These are phyloP conservation scores for Linum lewisii DNA, from an alignment of 345 rosid genomes.

Conservation along the genomic window DNA sequence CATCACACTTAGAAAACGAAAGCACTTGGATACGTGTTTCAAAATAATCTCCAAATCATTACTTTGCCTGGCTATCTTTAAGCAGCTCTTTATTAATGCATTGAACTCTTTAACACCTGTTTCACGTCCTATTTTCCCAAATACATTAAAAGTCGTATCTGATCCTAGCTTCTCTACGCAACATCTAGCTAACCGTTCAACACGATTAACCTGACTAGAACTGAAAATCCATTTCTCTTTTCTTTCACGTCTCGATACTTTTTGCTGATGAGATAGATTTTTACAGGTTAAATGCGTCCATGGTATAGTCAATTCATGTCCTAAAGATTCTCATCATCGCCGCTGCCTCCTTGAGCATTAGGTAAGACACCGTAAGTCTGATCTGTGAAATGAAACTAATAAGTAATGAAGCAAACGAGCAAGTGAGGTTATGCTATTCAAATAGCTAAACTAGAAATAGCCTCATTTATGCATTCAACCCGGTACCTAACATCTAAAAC, in stretches of 20 bases:
- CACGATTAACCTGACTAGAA: slow-evolving; percentile 22
- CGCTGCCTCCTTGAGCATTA: slow-evolving; percentile 1
- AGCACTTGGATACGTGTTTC: slow-evolving; percentile 33
- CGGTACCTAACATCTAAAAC: not conserved
- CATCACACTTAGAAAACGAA: slow-evolving; percentile 37
- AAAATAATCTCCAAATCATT: slow-evolving; percentile 36
- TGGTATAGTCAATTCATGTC: slow-evolving; percentile 27
- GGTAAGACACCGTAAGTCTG: not conserved
- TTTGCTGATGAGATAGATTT: slow-evolving; percentile 21
- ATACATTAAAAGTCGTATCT: slow-evolving; percentile 27
- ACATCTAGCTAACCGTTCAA: slow-evolving; percentile 22
- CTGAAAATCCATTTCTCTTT: slow-evolving; percentile 45
- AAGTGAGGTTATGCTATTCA: not conserved
- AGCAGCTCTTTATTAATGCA: slow-evolving; percentile 37
- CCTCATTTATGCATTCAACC: not conserved
- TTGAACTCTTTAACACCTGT: slow-evolving; percentile 57
- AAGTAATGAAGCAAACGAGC: not conserved
- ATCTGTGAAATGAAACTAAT: slow-evolving; percentile 13
- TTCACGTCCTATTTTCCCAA: slow-evolving; percentile 48
- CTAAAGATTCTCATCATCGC: slow-evolving; percentile 2
- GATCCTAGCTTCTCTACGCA: slow-evolving; percentile 49
- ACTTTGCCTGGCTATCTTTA: slow-evolving; percentile 41
- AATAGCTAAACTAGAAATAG: not conserved
- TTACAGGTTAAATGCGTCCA: slow-evolving; percentile 20
- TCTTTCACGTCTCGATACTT: slow-evolving; percentile 46